phyloP scores from a whole-genome alignment of 1,284 basidiomycete genomes.

The Heterobasidion parviporum region DNA sequence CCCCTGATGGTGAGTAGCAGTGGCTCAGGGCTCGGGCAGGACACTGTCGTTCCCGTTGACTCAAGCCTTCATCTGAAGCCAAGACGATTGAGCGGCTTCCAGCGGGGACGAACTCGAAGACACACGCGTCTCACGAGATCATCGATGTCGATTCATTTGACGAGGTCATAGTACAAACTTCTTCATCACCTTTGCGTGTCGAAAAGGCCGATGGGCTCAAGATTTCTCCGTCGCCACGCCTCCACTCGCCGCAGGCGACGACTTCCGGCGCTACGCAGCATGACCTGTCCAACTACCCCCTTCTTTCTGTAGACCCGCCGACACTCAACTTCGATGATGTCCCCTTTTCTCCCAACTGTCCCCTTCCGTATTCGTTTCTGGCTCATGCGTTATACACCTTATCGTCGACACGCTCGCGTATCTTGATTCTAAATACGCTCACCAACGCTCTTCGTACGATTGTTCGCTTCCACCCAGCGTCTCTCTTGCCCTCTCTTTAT shows the following conservation, averaged over 20 bases:
- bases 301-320: constrained; percentile 38
- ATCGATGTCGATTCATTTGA: neutral
- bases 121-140: neutral
- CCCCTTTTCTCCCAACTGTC: constrained; percentile 29
- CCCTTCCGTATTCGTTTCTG: constrained; percentile 78
- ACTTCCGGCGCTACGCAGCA: neutral
- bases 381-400: constrained; percentile 69
- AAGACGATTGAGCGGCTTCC: neutral
- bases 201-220: neutral
- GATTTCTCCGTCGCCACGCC: neutral
- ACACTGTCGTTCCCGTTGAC: neutral
- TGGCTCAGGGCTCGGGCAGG: neutral
- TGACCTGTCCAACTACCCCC: constrained; percentile 17
- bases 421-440: constrained; percentile 70
- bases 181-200: neutral
- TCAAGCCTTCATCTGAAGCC: neutral
- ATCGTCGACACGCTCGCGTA: constrained; percentile 75
- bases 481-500: constrained; percentile 80
- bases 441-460: constrained; percentile 77
- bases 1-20: neutral
- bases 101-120: neutral
- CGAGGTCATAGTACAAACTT: neutral
- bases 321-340: constrained; percentile 26
- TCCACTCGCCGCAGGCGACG: too few relatives aligned
- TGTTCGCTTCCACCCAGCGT: constrained; percentile 56